Base-by-base conservation (phyloP, 257 asterid species). In the Nicotiana tabacum region DNA sequence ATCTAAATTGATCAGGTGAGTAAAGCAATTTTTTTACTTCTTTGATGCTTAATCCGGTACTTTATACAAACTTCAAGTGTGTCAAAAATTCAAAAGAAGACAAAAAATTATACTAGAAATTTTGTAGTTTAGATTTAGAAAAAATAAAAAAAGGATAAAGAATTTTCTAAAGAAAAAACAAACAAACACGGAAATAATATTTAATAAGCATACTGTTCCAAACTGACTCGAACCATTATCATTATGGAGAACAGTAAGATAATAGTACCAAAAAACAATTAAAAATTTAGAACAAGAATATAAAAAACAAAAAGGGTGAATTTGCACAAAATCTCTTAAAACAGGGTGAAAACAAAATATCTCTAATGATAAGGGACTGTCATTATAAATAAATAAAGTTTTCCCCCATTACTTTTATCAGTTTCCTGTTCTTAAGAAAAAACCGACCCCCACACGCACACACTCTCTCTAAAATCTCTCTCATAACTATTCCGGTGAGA, bases 401-500 rank as follows among this genome's bases (percentile, higher is more conserved):
- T 43, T 33, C 37, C 30, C 16, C 56, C 62, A 17, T 17, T 57
- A 68, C 48, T 68, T 21, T 32, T 72, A 72, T 72, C 79, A 72
- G 79, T 24, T 48, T 72, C 24, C 39, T 72, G 21, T 70, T 29
- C 79, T 46, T 24, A 6, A 24, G 24, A 72, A 68, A 72, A 72
- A 68, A 72, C 37, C 61, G 61, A 46, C 32, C 61, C 67, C 78
- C 1, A 0, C 5, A 29, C 5, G 0, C 43, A 0, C 43, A 2
- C 16, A 5, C 21, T 65, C 70, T 65, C 70, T 30, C 43, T 65
- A 29, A 64, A 51, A 27, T 39, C 7, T 62, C 33, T 62, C 68
- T 15, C 58, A 53, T 70, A 43, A 5, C 13, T 6, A 46, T 56
- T 56, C 82, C 83, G 72, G 77, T 55, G 57, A 70, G 66, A 87